A percentile compares a stretch with the other conserved stretches of the same genome.
These are phyloP conservation scores for Coniochaeta sp. DNA, from an alignment of 2,329 filamentous ascomycete genomes.

Conservation along the genomic window DNA sequence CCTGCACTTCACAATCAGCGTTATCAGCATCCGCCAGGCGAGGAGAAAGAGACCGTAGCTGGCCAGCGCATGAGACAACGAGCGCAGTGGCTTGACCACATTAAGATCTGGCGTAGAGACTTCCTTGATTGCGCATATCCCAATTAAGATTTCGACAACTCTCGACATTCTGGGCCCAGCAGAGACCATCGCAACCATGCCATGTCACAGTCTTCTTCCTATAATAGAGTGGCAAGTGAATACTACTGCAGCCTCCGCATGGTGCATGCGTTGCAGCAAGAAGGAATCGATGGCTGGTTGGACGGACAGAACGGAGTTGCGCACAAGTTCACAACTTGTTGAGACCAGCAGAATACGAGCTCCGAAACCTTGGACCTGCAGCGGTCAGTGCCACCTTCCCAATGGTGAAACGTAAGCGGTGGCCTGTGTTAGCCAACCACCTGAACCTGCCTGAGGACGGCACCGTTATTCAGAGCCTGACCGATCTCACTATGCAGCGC, in stretches of 20 bases:
- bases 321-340: not conserved
- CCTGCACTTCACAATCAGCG: not conserved
- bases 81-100: not conserved
- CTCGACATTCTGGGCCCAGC: not conserved
- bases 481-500: too few species aligned
- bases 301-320: not conserved
- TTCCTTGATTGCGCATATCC: not conserved
- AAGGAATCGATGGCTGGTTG: not conserved
- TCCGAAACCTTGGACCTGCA: not conserved
- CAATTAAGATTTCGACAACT: not conserved
- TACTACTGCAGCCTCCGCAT: not conserved
- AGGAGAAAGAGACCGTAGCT: not conserved
- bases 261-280: not conserved
- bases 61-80: not conserved
- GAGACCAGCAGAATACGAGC: slow-evolving; percentile 1
- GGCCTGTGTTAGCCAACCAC: not conserved
- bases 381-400: not conserved
- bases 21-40: not conserved
- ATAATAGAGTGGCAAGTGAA: not conserved
- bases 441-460: not conserved
- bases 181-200: not conserved
- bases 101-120: not conserved
- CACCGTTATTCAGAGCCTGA: not conserved
- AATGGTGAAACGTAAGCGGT: not conserved
- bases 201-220: not conserved